phyloP scores from a whole-genome alignment of 2,329 filamentous ascomycete species.

The Calonectria henricotiae region DNA sequence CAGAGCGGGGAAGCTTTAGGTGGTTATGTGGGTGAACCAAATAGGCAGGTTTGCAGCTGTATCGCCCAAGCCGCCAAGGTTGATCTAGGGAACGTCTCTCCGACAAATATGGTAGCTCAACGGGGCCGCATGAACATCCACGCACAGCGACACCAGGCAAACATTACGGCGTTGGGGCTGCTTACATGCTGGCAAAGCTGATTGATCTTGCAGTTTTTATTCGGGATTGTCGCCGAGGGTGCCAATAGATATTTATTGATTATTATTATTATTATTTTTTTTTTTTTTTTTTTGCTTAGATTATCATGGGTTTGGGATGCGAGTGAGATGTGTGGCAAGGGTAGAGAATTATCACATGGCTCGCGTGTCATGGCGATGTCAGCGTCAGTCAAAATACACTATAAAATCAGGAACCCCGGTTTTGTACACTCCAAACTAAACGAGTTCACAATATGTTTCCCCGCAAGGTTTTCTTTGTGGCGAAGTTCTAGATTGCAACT shows the following conservation, averaged over 20 bases:
- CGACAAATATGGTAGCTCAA: background rate
- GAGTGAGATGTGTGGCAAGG: background rate
- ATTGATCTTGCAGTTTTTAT: background rate
- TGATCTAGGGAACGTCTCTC: background rate
- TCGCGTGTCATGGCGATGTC: constrained; percentile 1
- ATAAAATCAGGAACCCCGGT: background rate
- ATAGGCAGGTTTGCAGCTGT: constrained; percentile 12
- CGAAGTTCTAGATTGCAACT: no score
- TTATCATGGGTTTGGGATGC: background rate
- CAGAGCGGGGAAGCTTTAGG: constrained; percentile 13
- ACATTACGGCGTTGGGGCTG: constrained; percentile 34
- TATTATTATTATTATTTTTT: no score
- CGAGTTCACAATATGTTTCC: no score
- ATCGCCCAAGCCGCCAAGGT: constrained; percentile 10
- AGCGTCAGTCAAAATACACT: background rate
- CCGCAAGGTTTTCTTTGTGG: no score
- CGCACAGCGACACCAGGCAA: constrained; percentile 22
- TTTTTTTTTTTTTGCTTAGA: background rate
- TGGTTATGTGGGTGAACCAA: constrained; percentile 16
- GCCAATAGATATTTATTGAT: no score
- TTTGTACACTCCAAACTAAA: background rate
- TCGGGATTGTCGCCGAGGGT: no score
- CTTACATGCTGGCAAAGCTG: background rate
- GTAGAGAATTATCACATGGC: background rate
- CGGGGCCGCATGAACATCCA: constrained; percentile 15